Conservation (phyloP, 441 rosid species). For the Rhodomyrtus psidioides region DNA sequence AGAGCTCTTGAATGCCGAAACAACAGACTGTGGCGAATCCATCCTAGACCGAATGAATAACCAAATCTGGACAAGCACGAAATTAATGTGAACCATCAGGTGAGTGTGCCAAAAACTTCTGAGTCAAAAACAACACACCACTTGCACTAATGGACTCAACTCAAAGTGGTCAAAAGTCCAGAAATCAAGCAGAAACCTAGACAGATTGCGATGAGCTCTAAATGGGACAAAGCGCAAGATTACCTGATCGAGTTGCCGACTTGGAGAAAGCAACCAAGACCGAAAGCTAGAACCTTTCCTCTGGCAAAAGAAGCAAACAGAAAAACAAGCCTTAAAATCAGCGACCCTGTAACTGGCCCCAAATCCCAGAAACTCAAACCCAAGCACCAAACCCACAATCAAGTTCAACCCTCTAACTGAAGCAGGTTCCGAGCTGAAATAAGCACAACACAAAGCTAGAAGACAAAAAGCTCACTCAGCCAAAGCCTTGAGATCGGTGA, state of each 20-base stretch:
- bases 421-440: not conserved
- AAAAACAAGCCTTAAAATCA: not conserved
- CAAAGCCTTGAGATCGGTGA: not conserved
- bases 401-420: not conserved
- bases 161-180: not conserved
- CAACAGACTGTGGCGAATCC: conserved; percentile 98
- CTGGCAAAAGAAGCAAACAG: not conserved
- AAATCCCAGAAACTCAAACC: not conserved
- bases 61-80: conserved; percentile 25
- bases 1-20: conserved; percentile 66
- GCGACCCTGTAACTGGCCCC: not conserved
- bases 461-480: not conserved
- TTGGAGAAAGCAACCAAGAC: not conserved
- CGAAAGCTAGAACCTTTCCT: not conserved
- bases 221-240: not conserved
- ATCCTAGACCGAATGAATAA: conserved; percentile 23
- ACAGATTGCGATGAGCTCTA: not conserved
- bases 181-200: not conserved
- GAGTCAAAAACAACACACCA: not conserved
- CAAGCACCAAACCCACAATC: not conserved
- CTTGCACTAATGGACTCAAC: not conserved
- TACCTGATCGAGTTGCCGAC: not conserved
- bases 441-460: not conserved
- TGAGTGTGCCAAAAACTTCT: not conserved
- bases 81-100: not conserved